phyloP scores from a whole-genome alignment of 352 stramenopile species.

The Elongisporangium undulatum region DNA sequence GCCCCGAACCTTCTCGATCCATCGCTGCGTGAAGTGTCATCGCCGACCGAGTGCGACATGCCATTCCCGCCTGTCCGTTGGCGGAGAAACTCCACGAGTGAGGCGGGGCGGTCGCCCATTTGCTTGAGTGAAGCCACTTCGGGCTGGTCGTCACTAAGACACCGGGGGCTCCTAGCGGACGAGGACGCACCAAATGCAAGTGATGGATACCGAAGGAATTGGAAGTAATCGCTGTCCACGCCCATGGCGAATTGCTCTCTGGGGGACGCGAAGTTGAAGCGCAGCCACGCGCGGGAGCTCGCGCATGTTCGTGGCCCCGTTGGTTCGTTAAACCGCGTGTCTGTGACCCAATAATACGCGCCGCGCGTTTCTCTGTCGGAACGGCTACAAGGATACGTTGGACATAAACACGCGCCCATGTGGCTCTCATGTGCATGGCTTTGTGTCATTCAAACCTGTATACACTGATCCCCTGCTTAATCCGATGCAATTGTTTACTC shows the following conservation, averaged over 20 bases:
- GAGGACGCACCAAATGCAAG: not conserved
- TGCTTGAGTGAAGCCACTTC: not conserved
- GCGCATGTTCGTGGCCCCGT: not conserved
- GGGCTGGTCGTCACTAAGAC: not conserved
- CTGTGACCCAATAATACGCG: not conserved
- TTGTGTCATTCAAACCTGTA: not conserved
- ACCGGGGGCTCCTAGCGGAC: not conserved
- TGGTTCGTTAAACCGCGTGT: not conserved
- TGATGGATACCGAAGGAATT: not conserved
- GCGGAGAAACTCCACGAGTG: not conserved
- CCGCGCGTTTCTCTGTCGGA: not conserved
- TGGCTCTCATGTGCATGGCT: not conserved
- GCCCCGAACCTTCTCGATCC: not conserved
- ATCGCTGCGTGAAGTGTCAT: not conserved
- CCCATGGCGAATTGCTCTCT: not conserved
- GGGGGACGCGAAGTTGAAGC: not conserved
- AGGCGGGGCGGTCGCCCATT: not conserved
- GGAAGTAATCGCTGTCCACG: not conserved
- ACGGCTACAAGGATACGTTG: not conserved
- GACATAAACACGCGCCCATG: not conserved
- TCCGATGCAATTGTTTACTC: not conserved
- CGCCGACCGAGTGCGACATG: not conserved
- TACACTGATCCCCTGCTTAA: not conserved
- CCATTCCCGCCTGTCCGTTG: not conserved
- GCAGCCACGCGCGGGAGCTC: not conserved